Evolutionary conservation across 2,329 filamentous ascomycete genomes (phyloP).

Genomic region (Ophiobolus disseminans): DNA sequence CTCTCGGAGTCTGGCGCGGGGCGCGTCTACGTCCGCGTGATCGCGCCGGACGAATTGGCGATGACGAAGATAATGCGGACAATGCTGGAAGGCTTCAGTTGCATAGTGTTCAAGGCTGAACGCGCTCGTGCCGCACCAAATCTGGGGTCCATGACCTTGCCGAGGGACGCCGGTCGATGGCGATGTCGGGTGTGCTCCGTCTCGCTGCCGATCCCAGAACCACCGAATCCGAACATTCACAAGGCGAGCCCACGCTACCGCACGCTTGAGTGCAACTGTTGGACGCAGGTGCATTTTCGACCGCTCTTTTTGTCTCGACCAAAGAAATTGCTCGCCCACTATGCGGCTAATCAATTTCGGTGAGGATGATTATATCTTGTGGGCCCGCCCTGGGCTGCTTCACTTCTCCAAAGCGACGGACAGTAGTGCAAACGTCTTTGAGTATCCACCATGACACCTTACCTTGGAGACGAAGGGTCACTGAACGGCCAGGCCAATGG

Average conservation of each 20-base stretch:
- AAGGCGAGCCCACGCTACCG: background rate
- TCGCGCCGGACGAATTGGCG: conserved; percentile 14
- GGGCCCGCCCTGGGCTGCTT: background rate
- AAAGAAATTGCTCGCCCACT: conserved; percentile 10
- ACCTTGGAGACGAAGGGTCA: conserved; percentile 26
- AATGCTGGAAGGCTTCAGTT: background rate
- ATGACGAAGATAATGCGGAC: conserved; percentile 4
- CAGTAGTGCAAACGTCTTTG: background rate
- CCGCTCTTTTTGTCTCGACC: conserved; percentile 22
- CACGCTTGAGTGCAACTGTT: conserved; percentile 13
- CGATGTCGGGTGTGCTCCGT: conserved; percentile 5
- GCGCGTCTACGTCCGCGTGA: conserved; percentile 3
- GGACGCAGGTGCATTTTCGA: conserved; percentile 16
- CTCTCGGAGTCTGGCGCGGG: conserved; percentile 12
- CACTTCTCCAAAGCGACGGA: no score
- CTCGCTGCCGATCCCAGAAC: conserved; percentile 12
- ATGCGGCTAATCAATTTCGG: conserved; percentile 27
- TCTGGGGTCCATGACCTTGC: no score
- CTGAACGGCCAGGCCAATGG: conserved; percentile 14
- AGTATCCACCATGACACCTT: conserved; percentile 33
- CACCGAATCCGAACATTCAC: conserved; percentile 8
- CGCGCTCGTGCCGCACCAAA: conserved; percentile 3
- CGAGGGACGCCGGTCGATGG: conserved; percentile 3
- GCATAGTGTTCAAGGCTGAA: conserved; percentile 9
- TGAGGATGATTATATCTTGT: conserved; percentile 8